A percentile compares a stretch with the other conserved stretches of the same genome.
Conservation (phyloP, 2,329 filamentous ascomycete species). For the Ophiocordyceps camponoti-saundersi region DNA sequence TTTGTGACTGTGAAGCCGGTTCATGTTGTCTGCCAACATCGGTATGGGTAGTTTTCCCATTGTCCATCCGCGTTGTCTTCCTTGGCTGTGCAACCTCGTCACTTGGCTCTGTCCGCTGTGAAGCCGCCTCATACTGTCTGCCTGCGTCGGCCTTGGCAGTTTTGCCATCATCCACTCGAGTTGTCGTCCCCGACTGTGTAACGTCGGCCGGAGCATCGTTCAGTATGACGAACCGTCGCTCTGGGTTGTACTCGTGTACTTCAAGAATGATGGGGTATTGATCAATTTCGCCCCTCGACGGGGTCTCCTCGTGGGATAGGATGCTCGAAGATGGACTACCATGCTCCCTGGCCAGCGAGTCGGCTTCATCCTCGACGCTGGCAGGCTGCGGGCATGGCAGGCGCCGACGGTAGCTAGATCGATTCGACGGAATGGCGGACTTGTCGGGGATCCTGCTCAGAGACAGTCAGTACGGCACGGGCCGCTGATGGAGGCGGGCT, state of each 20-base stretch:
- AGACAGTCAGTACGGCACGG: slow-evolving; percentile 1
- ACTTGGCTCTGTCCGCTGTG: not conserved
- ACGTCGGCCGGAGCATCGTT: slow-evolving; percentile 9
- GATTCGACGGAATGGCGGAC: not conserved
- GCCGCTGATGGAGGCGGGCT: not conserved
- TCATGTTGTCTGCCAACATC: not conserved
- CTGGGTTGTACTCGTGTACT: slow-evolving; percentile 40
- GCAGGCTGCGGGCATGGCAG: slow-evolving; percentile 40
- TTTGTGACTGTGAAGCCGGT: not conserved
- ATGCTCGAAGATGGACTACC: slow-evolving; percentile 15
- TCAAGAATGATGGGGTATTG: slow-evolving; percentile 52
- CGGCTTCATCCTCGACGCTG: slow-evolving; percentile 51
- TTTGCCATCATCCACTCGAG: not conserved
- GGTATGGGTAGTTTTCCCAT: not conserved
- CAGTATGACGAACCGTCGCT: slow-evolving; percentile 49
- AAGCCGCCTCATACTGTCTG: not conserved
- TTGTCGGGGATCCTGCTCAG: slow-evolving; percentile 6
- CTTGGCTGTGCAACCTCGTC: not conserved
- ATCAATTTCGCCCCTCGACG: slow-evolving; percentile 46
- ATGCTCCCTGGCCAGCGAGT: slow-evolving; percentile 44
- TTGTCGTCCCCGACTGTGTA: not conserved
- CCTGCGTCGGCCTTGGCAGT: not conserved
- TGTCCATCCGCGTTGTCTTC: not conserved
- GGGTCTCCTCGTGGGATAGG: slow-evolving; percentile 33
- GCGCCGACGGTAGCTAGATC: slow-evolving; percentile 1